phyloP scores from a whole-genome alignment of 371 early-diverging fungal species.

The Cokeromyces recurvatus region DNA sequence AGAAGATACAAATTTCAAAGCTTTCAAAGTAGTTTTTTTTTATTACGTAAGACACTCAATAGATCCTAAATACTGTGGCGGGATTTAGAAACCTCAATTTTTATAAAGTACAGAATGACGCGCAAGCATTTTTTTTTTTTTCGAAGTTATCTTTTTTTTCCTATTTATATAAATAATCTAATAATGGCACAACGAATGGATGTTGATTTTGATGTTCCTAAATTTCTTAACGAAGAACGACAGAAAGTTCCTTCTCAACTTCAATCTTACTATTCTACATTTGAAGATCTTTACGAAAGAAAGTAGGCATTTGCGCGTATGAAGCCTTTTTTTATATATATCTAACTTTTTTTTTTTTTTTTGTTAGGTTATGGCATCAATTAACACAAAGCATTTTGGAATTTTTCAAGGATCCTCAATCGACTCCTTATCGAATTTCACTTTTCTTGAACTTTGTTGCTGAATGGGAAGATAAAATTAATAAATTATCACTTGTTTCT shows the following conservation, averaged over 20 bases:
- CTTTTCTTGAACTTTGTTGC: conserved; percentile 87
- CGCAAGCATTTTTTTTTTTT: conserved; percentile 5
- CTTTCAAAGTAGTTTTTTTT: too few relatives aligned
- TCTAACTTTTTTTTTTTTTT: neutral
- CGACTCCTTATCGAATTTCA: conserved; percentile 73
- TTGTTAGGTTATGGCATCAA: conserved; percentile 93
- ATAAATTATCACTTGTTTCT: conserved; percentile 82
- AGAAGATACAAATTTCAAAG: too few relatives aligned
- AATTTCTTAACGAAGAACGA: conserved; percentile 66
- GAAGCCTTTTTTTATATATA: neutral
- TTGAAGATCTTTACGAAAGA: conserved; percentile 89
- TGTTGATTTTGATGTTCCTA: conserved; percentile 76
- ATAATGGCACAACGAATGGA: conserved; percentile 66
- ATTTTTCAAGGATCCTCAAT: conserved; percentile 74
- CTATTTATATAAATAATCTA: neutral
- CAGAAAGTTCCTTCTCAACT: conserved; percentile 66
- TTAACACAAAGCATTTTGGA: conserved; percentile 76
- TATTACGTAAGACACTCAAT: too few relatives aligned
- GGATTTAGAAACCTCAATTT: too few relatives aligned
- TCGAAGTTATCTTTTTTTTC: too few relatives aligned
- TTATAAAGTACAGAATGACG: too few relatives aligned
- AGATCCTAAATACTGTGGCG: too few relatives aligned
- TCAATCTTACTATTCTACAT: conserved; percentile 67
- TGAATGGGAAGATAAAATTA: conserved; percentile 92
- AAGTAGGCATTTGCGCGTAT: conserved; percentile 79